These are phyloP conservation scores for Pezicula radicicola DNA, from an alignment of 2,329 filamentous ascomycete genomes.

Conservation along the genomic window DNA sequence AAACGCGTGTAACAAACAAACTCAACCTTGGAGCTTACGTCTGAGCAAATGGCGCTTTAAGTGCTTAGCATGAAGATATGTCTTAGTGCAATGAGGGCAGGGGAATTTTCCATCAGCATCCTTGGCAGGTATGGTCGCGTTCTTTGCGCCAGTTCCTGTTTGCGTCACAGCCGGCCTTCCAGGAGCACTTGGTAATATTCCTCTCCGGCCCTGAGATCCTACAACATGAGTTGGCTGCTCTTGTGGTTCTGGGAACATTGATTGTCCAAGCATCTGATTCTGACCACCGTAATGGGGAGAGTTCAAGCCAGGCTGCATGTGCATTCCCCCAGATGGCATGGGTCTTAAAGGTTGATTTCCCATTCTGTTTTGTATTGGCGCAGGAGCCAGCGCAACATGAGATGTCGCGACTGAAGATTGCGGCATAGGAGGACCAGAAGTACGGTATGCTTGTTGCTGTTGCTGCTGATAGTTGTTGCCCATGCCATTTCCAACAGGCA, in stretches of 20 bases:
- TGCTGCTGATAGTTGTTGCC: slow-evolving; percentile 21
- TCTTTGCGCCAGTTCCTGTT: slow-evolving; percentile 70
- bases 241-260: slow-evolving; percentile 46
- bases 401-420: slow-evolving; percentile 64
- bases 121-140: slow-evolving; percentile 83
- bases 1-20: background rate
- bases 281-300: slow-evolving; percentile 54
- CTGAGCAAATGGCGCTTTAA: slow-evolving; percentile 92
- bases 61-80: slow-evolving; percentile 95
- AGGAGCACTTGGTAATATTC: slow-evolving; percentile 87
- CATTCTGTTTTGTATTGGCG: slow-evolving; percentile 50
- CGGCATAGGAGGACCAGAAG: slow-evolving; percentile 60
- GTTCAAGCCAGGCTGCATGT: slow-evolving; percentile 48
- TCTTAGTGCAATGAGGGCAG: slow-evolving; percentile 97
- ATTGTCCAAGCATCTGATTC: slow-evolving; percentile 49
- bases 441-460: slow-evolving; percentile 41
- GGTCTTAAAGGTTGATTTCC: slow-evolving; percentile 58
- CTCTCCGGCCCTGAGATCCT: slow-evolving; percentile 87
- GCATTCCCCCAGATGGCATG: slow-evolving; percentile 65
- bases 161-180: slow-evolving; percentile 77
- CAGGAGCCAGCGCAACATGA: slow-evolving; percentile 74
- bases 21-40: slow-evolving; percentile 64
- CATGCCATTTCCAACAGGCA: slow-evolving; percentile 10
- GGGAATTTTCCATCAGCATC: slow-evolving; percentile 98
- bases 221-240: slow-evolving; percentile 86